Evolutionary conservation across 768 basidiomycete genomes (phyloP).

Genomic region (Gyrodon lividus): DNA sequence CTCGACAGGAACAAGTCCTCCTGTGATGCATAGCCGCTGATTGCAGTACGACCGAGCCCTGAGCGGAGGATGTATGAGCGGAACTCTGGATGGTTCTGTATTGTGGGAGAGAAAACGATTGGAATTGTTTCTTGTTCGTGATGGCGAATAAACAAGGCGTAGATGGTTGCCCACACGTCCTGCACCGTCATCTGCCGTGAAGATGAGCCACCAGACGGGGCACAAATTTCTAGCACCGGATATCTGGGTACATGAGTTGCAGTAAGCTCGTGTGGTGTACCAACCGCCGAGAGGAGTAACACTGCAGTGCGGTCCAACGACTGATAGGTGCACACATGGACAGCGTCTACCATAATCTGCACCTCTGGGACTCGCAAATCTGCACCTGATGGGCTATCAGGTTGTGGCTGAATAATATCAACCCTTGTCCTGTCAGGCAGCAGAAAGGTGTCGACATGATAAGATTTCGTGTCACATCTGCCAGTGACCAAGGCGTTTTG

Average conservation of each 20-base stretch:
- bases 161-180: conserved; percentile 42
- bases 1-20: conserved; percentile 40
- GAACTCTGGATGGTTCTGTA: conserved; percentile 35
- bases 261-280: conserved; percentile 17
- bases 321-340: conserved; percentile 13
- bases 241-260: conserved; percentile 21
- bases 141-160: conserved; percentile 41
- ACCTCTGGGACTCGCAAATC: background rate
- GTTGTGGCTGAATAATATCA: background rate
- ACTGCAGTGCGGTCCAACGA: conserved; percentile 7
- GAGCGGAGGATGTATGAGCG: conserved; percentile 37
- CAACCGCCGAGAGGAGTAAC: conserved; percentile 18
- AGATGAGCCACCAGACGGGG: background rate
- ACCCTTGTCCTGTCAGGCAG: conserved; percentile 19
- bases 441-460: conserved; percentile 1
- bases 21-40: conserved; percentile 3
- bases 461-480: background rate
- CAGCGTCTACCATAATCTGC: conserved; percentile 8
- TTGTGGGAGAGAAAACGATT: conserved; percentile 26
- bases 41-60: conserved; percentile 32
- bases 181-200: conserved; percentile 19
- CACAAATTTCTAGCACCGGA: conserved; percentile 16
- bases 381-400: background rate
- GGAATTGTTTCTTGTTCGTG: conserved; percentile 43
- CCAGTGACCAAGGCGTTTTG: conserved; percentile 8